Base-by-base conservation (phyloP, 1,284 basidiomycete species). In the Bondarzewia mesenterica region DNA sequence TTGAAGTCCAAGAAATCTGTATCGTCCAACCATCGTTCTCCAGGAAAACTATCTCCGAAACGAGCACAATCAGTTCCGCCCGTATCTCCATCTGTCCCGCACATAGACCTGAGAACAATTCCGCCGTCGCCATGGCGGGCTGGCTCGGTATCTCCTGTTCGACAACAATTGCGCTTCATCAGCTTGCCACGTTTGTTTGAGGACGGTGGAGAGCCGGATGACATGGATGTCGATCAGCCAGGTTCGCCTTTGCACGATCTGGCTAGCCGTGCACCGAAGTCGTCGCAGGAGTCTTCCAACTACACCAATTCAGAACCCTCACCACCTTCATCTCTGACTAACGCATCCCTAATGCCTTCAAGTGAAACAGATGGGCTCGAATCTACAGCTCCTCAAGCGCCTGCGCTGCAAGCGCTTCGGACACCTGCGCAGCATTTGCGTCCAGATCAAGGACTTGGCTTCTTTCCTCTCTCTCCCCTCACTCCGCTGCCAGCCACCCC, bases 61-160 rank as follows among this genome's bases (percentile, higher is more conserved):
- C 46, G 46, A 12, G 39, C 46, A 15, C 8, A 21, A 15, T 48
- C 46, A 7, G 46, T 48, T 29, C 46, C 46, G 18, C 39, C 46
- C 12, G n/a, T 21, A 8, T 29, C 39, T 15, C 38, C 46, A 8
- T 15, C 39, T 7, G 18, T 40, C 38, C 38, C 16, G 14, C 38
- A 40, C 26, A 16, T 48, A 16, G 46, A 48, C 15, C 40, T 48
- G 20, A 27, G 16, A 15, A 29, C 20, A 15, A 5, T 48, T 20
- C 36, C 27, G 7, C 25, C 32, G 2, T 49, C 47, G 15, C 47
- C 47, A 8, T 23, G 7, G 14, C n/a, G 29, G 14, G 26, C 39
- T 4, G 25, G 26, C 4, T 49, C 42, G 10, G 29, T 14, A 29
- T 44, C 47, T 16, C 42, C 47, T 8, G 15, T 23, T 6, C 47